Base-by-base conservation (phyloP, 768 basidiomycete species). In the Lentinula raphanica region DNA sequence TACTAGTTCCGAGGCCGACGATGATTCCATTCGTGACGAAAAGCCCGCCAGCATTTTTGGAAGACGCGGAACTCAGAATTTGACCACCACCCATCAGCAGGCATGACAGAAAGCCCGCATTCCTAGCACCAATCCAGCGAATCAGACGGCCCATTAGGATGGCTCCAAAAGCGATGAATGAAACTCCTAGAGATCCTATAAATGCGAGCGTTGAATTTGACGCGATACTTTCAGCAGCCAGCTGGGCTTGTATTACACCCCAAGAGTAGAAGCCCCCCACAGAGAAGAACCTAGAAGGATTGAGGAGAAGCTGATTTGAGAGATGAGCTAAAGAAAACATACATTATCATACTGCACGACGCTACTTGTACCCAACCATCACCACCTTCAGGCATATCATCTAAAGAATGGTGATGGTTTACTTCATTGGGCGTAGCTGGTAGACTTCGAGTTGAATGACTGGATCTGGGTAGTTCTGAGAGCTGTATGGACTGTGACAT, bases 291-390 rank as follows among this genome's bases (percentile, higher is more conserved):
- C 68, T 72, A 31, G 29, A 32, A 19, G 49, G n/a, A 29, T 21
- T 28, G 31, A 40, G 29, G 21, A 49, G 29, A 45, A 27, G 21
- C 8, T 12, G 19, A 31, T 23, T 2, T 13, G 3, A 13, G 27
- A 32, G 8, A 8, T 35, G 49, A 50, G 48, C 35, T 9, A 45
- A 31, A 39, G 28, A 1, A 13, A 46, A 42, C 67, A 29, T 58
- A 71, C 71, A 62, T 55, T 60, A 65, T 63, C 55, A 67, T 53
- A 55, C 66, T 50, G 54, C 69, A 74, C 2, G 62, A 65, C 13
- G 65, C 66, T 38, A 72, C 65, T 13, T 72, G 63, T 2, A 67
- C 66, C 68, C 70, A 73, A 21, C 67, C 70, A 32, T 71, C 70
- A n/a, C 68, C 68, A 3, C 70, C 68, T 23, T 72, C 70, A 6